phyloP scores from a whole-genome alignment of 345 rosid species.

The Ceriops decandra region DNA sequence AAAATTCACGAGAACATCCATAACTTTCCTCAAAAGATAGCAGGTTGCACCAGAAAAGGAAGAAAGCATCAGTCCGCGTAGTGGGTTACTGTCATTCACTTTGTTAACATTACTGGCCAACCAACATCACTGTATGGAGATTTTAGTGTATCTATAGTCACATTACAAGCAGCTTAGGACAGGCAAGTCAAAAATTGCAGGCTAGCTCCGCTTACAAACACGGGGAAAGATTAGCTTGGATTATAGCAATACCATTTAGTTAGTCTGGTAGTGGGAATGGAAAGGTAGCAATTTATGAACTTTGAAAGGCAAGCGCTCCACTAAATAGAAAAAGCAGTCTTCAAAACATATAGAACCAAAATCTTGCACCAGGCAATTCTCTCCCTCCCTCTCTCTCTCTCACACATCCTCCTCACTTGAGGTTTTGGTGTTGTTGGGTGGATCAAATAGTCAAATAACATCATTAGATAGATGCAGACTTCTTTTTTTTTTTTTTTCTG shows the following conservation, averaged over 20 bases:
- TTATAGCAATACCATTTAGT: slow-evolving; percentile 6
- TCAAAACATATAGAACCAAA: slow-evolving; percentile 15
- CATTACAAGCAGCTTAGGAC: neutral
- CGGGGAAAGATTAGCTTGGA: slow-evolving; percentile 12
- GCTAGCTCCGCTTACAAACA: neutral
- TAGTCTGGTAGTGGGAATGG: slow-evolving; percentile 24
- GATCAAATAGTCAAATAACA: slow-evolving; percentile 40
- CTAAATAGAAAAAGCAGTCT: slow-evolving; percentile 17
- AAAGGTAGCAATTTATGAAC: slow-evolving; percentile 21
- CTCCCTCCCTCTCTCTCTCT: too few relatives aligned
- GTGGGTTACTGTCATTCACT: neutral
- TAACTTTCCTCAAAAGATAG: neutral
- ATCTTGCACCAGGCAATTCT: neutral
- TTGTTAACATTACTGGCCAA: slow-evolving; percentile 12
- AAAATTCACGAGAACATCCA: neutral
- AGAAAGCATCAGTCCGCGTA: neutral
- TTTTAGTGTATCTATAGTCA: neutral
- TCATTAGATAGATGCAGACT: slow-evolving; percentile 48
- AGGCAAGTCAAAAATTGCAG: slow-evolving; percentile 1
- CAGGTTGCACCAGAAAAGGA: slow-evolving; percentile 4
- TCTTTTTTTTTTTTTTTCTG: slow-evolving; percentile 34
- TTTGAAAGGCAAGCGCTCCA: slow-evolving; percentile 27
- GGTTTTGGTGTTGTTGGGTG: slow-evolving; percentile 29
- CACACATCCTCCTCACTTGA: slow-evolving; percentile 3
- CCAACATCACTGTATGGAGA: slow-evolving; percentile 13